A percentile compares a stretch with the other conserved stretches of the same genome.
Conservation (phyloP, 2,329 filamentous ascomycete species). For the Fusarium solani-melongenae region DNA sequence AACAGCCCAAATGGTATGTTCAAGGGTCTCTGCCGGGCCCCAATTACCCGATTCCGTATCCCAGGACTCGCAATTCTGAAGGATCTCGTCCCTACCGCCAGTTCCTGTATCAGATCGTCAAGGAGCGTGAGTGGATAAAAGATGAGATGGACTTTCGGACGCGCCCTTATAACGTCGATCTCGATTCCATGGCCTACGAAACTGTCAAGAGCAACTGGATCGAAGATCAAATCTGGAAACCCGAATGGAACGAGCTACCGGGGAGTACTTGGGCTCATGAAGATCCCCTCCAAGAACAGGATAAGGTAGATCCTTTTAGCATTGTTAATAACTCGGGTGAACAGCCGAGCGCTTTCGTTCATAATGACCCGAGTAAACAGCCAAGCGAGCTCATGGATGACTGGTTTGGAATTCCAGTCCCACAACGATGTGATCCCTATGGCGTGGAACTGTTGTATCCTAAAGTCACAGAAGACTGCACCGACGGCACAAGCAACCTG, state of each 20-base stretch:
- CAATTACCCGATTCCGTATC: not conserved
- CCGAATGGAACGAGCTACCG: not conserved
- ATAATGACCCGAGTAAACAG: not conserved
- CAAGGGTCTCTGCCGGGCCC: not conserved
- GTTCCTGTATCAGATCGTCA: constrained; percentile 25
- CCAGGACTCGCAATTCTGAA: constrained; percentile 8
- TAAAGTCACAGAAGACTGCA: not conserved
- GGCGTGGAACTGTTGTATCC: not conserved
- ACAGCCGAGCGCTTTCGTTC: not conserved
- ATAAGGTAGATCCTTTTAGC: not conserved
- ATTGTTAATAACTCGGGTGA: not conserved
- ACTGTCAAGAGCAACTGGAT: constrained; percentile 17
- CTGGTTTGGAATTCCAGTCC: not conserved
- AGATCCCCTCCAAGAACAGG: not conserved
- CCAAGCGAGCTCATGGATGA: not conserved
- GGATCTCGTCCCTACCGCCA: constrained; percentile 28
- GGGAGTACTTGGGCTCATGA: not conserved
- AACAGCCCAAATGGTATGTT: not conserved
- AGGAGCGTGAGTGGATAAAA: constrained; percentile 21
- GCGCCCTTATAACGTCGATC: not conserved
- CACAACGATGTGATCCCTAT: not conserved
- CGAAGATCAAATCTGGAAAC: not conserved
- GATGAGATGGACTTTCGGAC: constrained; percentile 1
- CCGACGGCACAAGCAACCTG: not conserved
- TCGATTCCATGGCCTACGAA: constrained; percentile 12